These are phyloP conservation scores for Datisca glomerata DNA, from an alignment of 306 rosid genomes.

Conservation along the genomic window DNA sequence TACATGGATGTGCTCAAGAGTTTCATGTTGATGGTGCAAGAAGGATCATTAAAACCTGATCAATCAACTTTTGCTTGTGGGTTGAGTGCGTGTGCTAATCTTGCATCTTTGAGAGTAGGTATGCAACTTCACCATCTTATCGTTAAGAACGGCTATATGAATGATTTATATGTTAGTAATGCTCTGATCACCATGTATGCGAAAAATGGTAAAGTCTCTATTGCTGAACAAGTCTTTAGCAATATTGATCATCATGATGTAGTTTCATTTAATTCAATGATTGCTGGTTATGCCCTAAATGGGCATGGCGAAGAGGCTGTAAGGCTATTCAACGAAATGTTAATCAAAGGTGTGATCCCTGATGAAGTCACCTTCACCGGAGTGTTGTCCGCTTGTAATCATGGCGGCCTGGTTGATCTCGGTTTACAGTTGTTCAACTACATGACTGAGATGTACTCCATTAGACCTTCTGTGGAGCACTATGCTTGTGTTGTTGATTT, in stretches of 20 bases:
- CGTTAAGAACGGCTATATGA: conserved; percentile 45
- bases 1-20: conserved; percentile 51
- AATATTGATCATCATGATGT: conserved; percentile 35
- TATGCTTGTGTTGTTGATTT: conserved; percentile 67
- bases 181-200: conserved; percentile 70
- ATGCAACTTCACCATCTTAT: conserved; percentile 55
- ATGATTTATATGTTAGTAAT: conserved; percentile 52
- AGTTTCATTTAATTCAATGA: conserved; percentile 78
- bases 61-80: conserved; percentile 56
- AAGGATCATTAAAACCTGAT: conserved; percentile 50
- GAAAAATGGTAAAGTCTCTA: conserved; percentile 42
- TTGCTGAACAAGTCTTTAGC: conserved; percentile 44
- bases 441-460: conserved; percentile 43
- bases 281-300: conserved; percentile 60
- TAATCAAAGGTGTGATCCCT: conserved; percentile 28
- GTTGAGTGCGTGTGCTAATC: conserved; percentile 65
- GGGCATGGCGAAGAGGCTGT: conserved; percentile 54
- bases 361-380: conserved; percentile 62
- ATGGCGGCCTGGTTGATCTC: conserved; percentile 43
- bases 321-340: conserved; percentile 43
- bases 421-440: conserved; percentile 39
- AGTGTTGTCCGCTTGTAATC: conserved; percentile 70
- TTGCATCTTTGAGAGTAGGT: conserved; percentile 63
- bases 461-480: conserved; percentile 59
- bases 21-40: conserved; percentile 33